Percentiles rank a stretch among this genome's conserved stretches.
These are phyloP conservation scores for Periconia sp. DNA, from an alignment of 2,329 filamentous ascomycete genomes.

Conservation along the genomic window DNA sequence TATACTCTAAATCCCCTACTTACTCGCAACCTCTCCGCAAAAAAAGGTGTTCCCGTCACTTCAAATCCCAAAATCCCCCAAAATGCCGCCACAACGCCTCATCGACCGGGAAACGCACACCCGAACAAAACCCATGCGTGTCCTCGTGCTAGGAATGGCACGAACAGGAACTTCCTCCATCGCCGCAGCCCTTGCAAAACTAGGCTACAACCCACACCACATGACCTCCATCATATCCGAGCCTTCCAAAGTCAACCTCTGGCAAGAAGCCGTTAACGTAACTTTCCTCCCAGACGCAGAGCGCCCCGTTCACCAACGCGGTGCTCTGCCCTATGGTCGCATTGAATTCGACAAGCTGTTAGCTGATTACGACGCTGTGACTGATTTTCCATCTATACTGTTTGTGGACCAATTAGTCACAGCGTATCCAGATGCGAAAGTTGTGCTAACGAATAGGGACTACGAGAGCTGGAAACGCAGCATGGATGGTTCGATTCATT, in stretches of 20 bases:
- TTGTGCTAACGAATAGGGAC: slow-evolving; percentile 31
- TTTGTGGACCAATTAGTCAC: slow-evolving; percentile 28
- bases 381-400: slow-evolving; percentile 25
- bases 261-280: slow-evolving; percentile 37
- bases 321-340: neutral
- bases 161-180: slow-evolving; percentile 71
- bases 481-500: slow-evolving; percentile 23
- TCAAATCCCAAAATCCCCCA: too few relatives aligned
- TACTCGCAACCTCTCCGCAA: too few relatives aligned
- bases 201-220: slow-evolving; percentile 33
- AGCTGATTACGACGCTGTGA: slow-evolving; percentile 15
- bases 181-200: slow-evolving; percentile 51
- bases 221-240: slow-evolving; percentile 28
- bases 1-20: too few relatives aligned
- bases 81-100: too few relatives aligned
- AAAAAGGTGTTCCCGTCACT: too few relatives aligned
- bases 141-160: slow-evolving; percentile 72
- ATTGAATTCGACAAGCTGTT: slow-evolving; percentile 1
- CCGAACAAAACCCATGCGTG: slow-evolving; percentile 73
- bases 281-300: slow-evolving; percentile 25
- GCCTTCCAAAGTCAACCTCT: slow-evolving; percentile 25
- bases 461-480: slow-evolving; percentile 14
- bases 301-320: slow-evolving; percentile 24
- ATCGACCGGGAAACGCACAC: slow-evolving; percentile 71
- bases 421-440: slow-evolving; percentile 34